Evolutionary conservation across 1,284 basidiomycete genomes (phyloP).

Genomic region (Tremellales sp.): DNA sequence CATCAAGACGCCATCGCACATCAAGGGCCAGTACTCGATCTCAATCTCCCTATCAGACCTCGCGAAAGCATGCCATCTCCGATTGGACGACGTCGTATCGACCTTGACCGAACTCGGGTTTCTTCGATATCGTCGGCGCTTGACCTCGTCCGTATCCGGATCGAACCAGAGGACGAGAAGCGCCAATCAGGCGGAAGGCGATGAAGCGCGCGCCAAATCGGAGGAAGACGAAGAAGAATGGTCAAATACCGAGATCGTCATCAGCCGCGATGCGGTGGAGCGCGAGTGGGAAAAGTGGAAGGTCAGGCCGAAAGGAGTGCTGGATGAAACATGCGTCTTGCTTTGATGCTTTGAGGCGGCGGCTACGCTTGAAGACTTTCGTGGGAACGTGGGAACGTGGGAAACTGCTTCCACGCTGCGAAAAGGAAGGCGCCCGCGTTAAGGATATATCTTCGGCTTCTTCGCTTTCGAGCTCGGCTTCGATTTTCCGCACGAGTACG

Average conservation of each 20-base stretch:
- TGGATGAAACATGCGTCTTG: constrained; percentile 39
- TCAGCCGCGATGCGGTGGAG: constrained; percentile 70
- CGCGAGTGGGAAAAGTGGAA: constrained; percentile 32
- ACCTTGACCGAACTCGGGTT: constrained; percentile 83
- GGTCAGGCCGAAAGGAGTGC: constrained; percentile 33
- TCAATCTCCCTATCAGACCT: constrained; percentile 67
- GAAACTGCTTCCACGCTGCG: too few species aligned
- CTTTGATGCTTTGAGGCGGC: too few species aligned
- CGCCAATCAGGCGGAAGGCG: constrained; percentile 4
- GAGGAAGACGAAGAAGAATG: constrained; percentile 32
- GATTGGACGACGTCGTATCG: constrained; percentile 80
- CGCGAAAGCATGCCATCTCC: constrained; percentile 71
- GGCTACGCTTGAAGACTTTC: too few species aligned
- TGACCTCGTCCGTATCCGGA: not conserved
- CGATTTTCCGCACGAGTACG: too few species aligned
- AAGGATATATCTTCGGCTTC: too few species aligned
- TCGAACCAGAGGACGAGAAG: not conserved
- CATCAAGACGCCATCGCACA: not conserved
- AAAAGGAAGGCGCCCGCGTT: too few species aligned
- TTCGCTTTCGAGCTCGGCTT: too few species aligned
- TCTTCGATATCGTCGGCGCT: constrained; percentile 51
- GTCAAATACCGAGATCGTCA: constrained; percentile 49
- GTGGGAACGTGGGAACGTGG: too few species aligned
- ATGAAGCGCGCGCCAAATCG: constrained; percentile 20
- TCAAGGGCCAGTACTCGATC: constrained; percentile 50